Conservation (phyloP, 2,329 filamentous ascomycete genomes). For the Zymoseptoria passerinii region DNA sequence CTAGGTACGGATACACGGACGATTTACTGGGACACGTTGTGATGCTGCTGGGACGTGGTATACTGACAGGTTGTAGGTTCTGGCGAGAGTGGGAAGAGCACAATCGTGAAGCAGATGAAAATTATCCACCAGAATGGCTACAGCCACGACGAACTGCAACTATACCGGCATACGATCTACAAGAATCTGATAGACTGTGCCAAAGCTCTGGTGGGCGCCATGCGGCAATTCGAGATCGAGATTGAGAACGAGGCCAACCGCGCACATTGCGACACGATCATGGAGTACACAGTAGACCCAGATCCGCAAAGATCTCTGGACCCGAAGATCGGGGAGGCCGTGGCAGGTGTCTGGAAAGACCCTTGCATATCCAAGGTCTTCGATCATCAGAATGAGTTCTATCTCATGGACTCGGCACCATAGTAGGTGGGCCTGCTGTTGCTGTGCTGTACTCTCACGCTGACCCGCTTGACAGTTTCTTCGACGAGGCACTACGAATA, state of each 20-base stretch:
- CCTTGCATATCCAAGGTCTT: constrained; percentile 72
- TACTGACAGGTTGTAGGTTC: constrained; percentile 55
- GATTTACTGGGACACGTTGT: not conserved
- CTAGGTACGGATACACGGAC: constrained; percentile 56
- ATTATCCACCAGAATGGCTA: constrained; percentile 99
- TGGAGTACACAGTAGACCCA: constrained; percentile 82
- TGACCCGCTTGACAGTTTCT: constrained; percentile 59
- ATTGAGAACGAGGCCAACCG: constrained; percentile 63
- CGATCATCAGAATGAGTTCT: constrained; percentile 95
- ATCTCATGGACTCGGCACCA: constrained; percentile 97
- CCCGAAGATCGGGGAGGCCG: constrained; percentile 68
- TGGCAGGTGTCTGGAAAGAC: constrained; percentile 84
- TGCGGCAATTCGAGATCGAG: constrained; percentile 84
- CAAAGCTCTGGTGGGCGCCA: constrained; percentile 82
- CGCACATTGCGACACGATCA: constrained; percentile 68
- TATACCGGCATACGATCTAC: constrained; percentile 94
- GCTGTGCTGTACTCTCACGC: constrained; percentile 7
- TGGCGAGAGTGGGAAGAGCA: constrained; percentile 97
- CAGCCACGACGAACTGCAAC: constrained; percentile 81
- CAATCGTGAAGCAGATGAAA: constrained; percentile 99
- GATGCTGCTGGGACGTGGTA: not conserved
- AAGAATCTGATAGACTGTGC: constrained; percentile 97
- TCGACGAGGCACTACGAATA: constrained; percentile 84
- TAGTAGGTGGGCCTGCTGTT: constrained; percentile 52
- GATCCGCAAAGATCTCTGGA: constrained; percentile 83